Evolutionary conservation across 2,329 filamentous ascomycete genomes (phyloP), one percentile per base, ranked within the genome.

Genomic region (Stachybotrys elegans): DNA sequence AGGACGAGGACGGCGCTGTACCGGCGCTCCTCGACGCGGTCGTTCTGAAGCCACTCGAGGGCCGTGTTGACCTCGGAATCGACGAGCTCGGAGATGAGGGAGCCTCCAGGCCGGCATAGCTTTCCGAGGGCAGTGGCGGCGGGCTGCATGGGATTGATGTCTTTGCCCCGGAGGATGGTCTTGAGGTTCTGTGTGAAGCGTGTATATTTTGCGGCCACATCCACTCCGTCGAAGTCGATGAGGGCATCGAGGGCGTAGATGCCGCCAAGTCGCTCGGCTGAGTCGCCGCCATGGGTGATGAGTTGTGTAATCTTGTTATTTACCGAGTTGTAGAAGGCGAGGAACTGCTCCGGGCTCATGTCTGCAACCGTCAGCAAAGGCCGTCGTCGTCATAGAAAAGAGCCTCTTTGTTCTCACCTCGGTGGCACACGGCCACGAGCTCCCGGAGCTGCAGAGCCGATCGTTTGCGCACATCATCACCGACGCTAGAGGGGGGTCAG

Each of bases 51-150:
- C 88, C 91, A 97, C 69, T 98, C 93, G 43, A 98, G 75, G 2
- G 94, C 91, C 16, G 90, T 93, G 65, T 96, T 94, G 49, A 97
- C 91, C 67, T 98, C 92, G 43, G 90, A 92, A 61, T 98, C 93
- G 45, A 98, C 93, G 43, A 98, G 74, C 65, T 97, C 92, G 7
- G 92, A 94, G 36, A 95, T 95, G 51, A 97, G 75, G 23, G 93
- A 91, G 48, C 93, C 93, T 49, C 93, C 93, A 0, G 93, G 93
- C 53, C 88, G 84, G 49, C 92, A 95, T 47, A 98, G 78, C 61
- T 91, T 88, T 37, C 93, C 93, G 22, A 98, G 75, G 4, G 92
- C 91, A 53, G 86, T 82, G 34, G 93, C 91, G 5, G 94, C 93
- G 12, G 88, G 83, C 45, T 94, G 82, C 84, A 98, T 92, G 19